Base-by-base conservation (phyloP, 768 basidiomycete species). In the Rhizopogon rudus region DNA sequence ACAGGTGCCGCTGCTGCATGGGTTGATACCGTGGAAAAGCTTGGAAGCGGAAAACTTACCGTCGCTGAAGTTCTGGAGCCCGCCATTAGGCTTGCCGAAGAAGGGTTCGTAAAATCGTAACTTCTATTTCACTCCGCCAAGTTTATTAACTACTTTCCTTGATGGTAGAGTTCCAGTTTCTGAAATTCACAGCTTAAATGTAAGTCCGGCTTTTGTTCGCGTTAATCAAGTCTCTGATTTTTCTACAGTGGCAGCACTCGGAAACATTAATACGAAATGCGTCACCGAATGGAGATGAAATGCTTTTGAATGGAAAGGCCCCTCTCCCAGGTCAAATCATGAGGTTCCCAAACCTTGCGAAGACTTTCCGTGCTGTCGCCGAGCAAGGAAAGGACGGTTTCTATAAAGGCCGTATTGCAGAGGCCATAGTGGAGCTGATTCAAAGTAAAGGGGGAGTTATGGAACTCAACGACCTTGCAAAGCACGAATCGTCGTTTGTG, bases 1-100 rank as follows among this genome's bases (percentile, higher is more conserved):
- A 31, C 65, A 81, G 94, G 96, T 50, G 88, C 91, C n/a, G 91
- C 95, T 3, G 91, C 93, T 35, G 93, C 93, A 14, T 98, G 96
- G 95, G 76, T 91, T 16, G 97, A 98, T 68, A 90, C 93, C 0
- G 77, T 98, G 35, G 81, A 90, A 57, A 74, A 75, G 40, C 84
- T 97, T 52, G 96, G 96, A 16, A 91, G 84, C 58, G 88, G 91
- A 9, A 67, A 57, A 56, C 54, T 88, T 3, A 74, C 72, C 1
- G 60, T 87, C 44, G 81, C 80, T 3, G 91, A 98, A 14, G 77
- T 94, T 31, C 77, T 98, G 25, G 87, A 74, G 25, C 97, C 97
- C 53, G 97, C 95, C 2, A 97, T 97, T 55, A 77, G 87, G 40
- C 74, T 98, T 52, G 97, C 95, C 6, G 91, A 96, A 67, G 87